Base-by-base conservation (phyloP, 177 flowering plant genomes). In the Vitis hybrid region DNA sequence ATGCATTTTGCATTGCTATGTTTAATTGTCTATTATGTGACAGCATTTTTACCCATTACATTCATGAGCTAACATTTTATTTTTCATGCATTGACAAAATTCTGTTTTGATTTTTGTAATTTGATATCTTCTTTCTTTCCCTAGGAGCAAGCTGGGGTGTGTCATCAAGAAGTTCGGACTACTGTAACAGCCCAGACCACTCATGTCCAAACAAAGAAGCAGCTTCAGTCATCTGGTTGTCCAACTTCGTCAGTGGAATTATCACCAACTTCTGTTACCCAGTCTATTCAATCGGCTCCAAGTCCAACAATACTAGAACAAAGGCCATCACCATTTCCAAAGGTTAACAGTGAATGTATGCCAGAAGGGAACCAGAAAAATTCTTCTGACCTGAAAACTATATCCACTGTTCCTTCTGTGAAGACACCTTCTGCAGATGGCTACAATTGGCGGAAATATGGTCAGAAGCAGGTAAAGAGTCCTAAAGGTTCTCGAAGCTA, bases 361-460 rank as follows among this genome's bases (percentile, higher is more conserved):
- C 65, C 73, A 63, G 87, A 81, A 74, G 54, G 59, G 56, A 73
- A 66, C 64, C 72, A 64, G 72, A 66, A 63, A 52, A 83, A 73
- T 44, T 75, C 81, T 67, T 72, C 72, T 18, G 68, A 77, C 31
- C 56, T 47, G 49, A 79, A 80, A 70, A 53, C 59, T 53, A 47
- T 73, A 60, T 59, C 89, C 68, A 17, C 72, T 66, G 69, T 59
- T 71, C 80, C 71, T 62, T 28, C 67, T 44, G 71, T 73, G 51
- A 86, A 79, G 83, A 71, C 83, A 64, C 80, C 92, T 38, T 62
- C 79, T 19, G 70, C 78, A 73, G 98, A 94, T 86, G 97, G 97
- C 33, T 94, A 82, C 78, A 91, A 90, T 62, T 94, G 98, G 98
- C 84, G 97, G 15, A 94, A 94, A 75, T 94, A 94, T 84, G 98